These are phyloP conservation scores for Termitomyces eurrhizus DNA, from an alignment of 768 basidiomycete species.

Conservation along the genomic window DNA sequence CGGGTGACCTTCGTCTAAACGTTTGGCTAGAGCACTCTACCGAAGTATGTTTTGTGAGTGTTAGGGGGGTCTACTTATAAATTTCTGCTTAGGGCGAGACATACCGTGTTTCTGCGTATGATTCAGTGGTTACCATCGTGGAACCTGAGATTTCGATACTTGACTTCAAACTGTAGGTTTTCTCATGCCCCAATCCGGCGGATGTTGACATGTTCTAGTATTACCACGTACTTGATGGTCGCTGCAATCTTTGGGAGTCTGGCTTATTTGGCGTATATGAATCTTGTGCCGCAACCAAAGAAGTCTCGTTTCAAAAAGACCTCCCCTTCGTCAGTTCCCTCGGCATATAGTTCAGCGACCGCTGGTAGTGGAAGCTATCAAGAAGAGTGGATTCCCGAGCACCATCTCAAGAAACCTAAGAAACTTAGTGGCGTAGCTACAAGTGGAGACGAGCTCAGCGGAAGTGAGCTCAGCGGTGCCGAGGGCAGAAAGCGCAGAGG, in stretches of 20 bases:
- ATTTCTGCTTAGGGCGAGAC: conserved; percentile 40
- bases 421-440: conserved; percentile 38
- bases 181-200: not conserved
- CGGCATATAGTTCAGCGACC: conserved; percentile 54
- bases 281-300: conserved; percentile 64
- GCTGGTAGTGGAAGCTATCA: conserved; percentile 70
- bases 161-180: conserved; percentile 72
- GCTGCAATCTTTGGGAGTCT: conserved; percentile 57
- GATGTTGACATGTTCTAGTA: conserved; percentile 24
- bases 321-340: conserved; percentile 27
- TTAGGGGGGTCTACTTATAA: not conserved
- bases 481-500: conserved; percentile 58
- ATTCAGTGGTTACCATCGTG: conserved; percentile 73
- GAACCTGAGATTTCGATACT: conserved; percentile 77
- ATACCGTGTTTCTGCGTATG: conserved; percentile 66
- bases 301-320: conserved; percentile 48
- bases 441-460: conserved; percentile 64
- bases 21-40: conserved; percentile 71
- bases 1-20: conserved; percentile 69
- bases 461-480: conserved; percentile 57
- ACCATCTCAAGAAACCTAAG: conserved; percentile 72
- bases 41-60: conserved; percentile 42
- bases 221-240: conserved; percentile 72
- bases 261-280: conserved; percentile 60
- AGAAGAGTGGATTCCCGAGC: conserved; percentile 92